Conservation (phyloP, 1,139 yeast species). For the Diutina sp. region DNA sequence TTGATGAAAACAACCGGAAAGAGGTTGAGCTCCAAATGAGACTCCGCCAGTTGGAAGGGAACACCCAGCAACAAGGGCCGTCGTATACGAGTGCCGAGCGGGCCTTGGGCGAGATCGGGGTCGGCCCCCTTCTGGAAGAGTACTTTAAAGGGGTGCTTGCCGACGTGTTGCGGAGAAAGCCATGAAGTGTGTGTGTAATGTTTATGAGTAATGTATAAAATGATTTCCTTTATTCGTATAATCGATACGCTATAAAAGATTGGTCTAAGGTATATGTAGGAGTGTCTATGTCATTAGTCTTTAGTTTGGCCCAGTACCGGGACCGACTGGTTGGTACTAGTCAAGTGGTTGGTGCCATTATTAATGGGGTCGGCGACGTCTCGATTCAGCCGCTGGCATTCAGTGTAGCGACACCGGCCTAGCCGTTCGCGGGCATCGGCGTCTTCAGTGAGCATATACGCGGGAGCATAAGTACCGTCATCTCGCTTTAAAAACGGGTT, state of each 20-base stretch:
- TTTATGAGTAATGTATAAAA: not conserved
- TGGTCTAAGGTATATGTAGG: no score
- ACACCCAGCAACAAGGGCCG: slow-evolving; percentile 29
- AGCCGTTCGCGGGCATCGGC: slow-evolving; percentile 43
- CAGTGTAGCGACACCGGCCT: slow-evolving; percentile 10
- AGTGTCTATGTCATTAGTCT: not conserved
- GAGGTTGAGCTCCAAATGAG: slow-evolving; percentile 64
- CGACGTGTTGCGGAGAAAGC: slow-evolving; percentile 2
- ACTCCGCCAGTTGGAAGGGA: slow-evolving; percentile 33
- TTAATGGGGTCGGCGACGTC: no score
- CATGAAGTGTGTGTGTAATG: not conserved
- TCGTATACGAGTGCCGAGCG: slow-evolving; percentile 71
- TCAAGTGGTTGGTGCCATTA: not conserved
- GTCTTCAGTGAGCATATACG: slow-evolving; percentile 48
- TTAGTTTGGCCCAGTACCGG: no score
- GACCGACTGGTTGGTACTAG: no score
- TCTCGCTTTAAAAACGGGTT: slow-evolving; percentile 41
- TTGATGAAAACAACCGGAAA: slow-evolving; percentile 64
- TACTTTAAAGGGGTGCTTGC: slow-evolving; percentile 27
- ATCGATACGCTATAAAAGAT: no score
- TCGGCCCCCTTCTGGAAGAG: slow-evolving; percentile 57
- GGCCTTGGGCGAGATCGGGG: slow-evolving; percentile 68
- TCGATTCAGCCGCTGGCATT: not conserved
- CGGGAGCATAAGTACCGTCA: slow-evolving; percentile 39
- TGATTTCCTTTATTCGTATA: no score